phyloP scores from a whole-genome alignment of 2,329 filamentous ascomycete genomes.

The Penicillium sp. region DNA sequence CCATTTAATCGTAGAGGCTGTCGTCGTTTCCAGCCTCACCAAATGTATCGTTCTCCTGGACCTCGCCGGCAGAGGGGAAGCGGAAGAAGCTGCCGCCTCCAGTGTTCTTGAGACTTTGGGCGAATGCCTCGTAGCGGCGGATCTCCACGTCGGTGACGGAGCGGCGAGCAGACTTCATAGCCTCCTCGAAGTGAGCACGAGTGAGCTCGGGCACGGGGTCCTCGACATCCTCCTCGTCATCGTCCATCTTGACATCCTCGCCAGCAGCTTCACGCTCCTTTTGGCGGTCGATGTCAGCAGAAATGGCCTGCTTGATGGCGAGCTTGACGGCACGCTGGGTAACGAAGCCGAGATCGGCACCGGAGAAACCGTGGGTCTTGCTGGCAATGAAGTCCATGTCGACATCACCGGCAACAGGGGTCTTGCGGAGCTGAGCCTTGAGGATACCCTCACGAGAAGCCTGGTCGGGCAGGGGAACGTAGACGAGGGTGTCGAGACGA shows the following conservation, averaged over 20 bases:
- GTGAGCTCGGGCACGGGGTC: slow-evolving; percentile 96
- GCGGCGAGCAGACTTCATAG: slow-evolving; percentile 90
- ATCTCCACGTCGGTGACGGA: slow-evolving; percentile 98
- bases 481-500: slow-evolving; percentile 97
- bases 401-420: slow-evolving; percentile 83
- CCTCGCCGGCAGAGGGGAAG: slow-evolving; percentile 71
- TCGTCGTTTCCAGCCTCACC: slow-evolving; percentile 91
- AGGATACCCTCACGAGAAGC: slow-evolving; percentile 85
- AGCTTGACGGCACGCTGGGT: slow-evolving; percentile 99
- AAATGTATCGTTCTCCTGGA: slow-evolving; percentile 60
- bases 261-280: slow-evolving; percentile 87
- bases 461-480: slow-evolving; percentile 95
- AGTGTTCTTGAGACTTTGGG: slow-evolving; percentile 98
- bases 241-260: slow-evolving; percentile 74
- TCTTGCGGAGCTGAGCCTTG: slow-evolving; percentile 96
- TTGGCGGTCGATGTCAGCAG: slow-evolving; percentile 80
- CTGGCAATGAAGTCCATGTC: slow-evolving; percentile 89
- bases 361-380: slow-evolving; percentile 98
- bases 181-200: slow-evolving; percentile 96
- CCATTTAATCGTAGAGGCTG: slow-evolving; percentile 86
- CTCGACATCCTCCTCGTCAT: slow-evolving; percentile 65
- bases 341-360: slow-evolving; percentile 98
- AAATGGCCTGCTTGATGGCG: slow-evolving; percentile 96
- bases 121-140: slow-evolving; percentile 95
- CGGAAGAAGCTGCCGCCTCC: slow-evolving; percentile 97